Percentiles rank a stretch among this genome's conserved stretches.
These are phyloP conservation scores for Saccharomyces hybrid DNA, from an alignment of 1,139 yeast species.

Conservation along the genomic window DNA sequence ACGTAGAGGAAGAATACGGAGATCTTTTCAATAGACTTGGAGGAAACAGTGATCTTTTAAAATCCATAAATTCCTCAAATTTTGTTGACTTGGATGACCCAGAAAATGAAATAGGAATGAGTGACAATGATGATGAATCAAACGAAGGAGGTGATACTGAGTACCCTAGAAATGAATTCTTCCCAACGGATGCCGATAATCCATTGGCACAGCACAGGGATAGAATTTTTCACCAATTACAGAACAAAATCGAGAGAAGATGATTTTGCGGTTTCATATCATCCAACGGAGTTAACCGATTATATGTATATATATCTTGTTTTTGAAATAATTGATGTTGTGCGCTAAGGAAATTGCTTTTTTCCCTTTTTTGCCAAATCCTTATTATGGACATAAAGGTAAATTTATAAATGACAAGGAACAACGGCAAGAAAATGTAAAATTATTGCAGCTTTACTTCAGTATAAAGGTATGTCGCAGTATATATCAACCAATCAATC, in stretches of 20 bases:
- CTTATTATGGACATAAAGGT: background rate
- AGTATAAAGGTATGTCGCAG: background rate
- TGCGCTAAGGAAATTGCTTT: background rate
- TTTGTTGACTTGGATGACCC: slow-evolving; percentile 24
- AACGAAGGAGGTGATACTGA: slow-evolving; percentile 30
- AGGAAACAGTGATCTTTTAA: slow-evolving; percentile 26
- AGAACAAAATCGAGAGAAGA: slow-evolving; percentile 42
- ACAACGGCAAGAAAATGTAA: background rate
- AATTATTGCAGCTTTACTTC: background rate
- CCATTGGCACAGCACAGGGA: slow-evolving; percentile 59
- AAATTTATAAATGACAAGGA: background rate
- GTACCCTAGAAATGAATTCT: slow-evolving; percentile 42
- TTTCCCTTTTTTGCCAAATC: background rate
- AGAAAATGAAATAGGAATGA: slow-evolving; percentile 14
- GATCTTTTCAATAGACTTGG: slow-evolving; percentile 32
- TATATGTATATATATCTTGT: background rate
- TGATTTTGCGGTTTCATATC: slow-evolving; percentile 22
- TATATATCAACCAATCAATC: slow-evolving; percentile 11
- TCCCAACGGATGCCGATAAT: slow-evolving; percentile 48
- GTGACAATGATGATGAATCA: slow-evolving; percentile 30
- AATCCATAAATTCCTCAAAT: slow-evolving; percentile 19
- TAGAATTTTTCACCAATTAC: slow-evolving; percentile 48
- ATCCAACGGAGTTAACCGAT: background rate
- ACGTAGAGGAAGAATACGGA: slow-evolving; percentile 14
- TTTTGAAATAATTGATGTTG: too few species aligned